Percentiles rank a stretch among this genome's conserved stretches.
phyloP scores from a whole-genome alignment of 768 basidiomycete genomes.

The Lactarius sp. region DNA sequence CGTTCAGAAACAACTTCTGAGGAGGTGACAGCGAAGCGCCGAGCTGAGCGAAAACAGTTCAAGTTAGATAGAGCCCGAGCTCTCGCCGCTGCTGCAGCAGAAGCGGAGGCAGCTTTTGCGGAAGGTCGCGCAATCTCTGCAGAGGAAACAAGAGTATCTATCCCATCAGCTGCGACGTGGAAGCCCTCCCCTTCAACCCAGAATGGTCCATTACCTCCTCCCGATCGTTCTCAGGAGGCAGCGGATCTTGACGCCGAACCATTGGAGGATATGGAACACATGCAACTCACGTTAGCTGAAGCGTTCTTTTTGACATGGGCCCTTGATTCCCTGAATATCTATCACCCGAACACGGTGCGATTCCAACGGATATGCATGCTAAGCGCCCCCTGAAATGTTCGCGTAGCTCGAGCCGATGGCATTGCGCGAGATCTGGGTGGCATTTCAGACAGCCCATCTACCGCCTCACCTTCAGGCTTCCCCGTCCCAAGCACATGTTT shows the following conservation, averaged over 20 bases:
- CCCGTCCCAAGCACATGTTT: constrained; percentile 25
- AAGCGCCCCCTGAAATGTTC: constrained; percentile 5
- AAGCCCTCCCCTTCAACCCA: constrained; percentile 41
- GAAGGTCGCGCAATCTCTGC: constrained; percentile 59
- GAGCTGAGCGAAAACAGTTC: constrained; percentile 86
- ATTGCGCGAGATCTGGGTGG: constrained; percentile 55
- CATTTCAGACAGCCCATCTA: constrained; percentile 55
- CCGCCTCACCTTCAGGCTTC: constrained; percentile 34
- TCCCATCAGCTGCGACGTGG: constrained; percentile 82
- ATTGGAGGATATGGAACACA: constrained; percentile 76
- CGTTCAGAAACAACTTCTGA: constrained; percentile 73
- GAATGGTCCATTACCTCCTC: constrained; percentile 25
- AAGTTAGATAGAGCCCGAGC: constrained; percentile 89
- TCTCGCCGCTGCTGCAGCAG: constrained; percentile 73
- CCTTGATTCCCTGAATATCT: constrained; percentile 72
- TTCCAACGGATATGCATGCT: constrained; percentile 3
- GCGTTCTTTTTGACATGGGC: constrained; percentile 87
- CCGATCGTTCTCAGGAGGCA: constrained; percentile 28
- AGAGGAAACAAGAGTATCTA: constrained; percentile 48
- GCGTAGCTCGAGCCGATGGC: constrained; percentile 50
- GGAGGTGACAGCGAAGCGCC: constrained; percentile 82
- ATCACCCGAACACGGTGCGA: constrained; percentile 61
- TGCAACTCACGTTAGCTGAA: constrained; percentile 85
- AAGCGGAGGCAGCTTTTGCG: constrained; percentile 75
- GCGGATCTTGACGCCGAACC: constrained; percentile 46